Percentiles rank a stretch among this genome's conserved stretches.
Evolutionary conservation across 2,329 filamentous ascomycete genomes (phyloP).

Genomic region (Pezicula carpinea): DNA sequence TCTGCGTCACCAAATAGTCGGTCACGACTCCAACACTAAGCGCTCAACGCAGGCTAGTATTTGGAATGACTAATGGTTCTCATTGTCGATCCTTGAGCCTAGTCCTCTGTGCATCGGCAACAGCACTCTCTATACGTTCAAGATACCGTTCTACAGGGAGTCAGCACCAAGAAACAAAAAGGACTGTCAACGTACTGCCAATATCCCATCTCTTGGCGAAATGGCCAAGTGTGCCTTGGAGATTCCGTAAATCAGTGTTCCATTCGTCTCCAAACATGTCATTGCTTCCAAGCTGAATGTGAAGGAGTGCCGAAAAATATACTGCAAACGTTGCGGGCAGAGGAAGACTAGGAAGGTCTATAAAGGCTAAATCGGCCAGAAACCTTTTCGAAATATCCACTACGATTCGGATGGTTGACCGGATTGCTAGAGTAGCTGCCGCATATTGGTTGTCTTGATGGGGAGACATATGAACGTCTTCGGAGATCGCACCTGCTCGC

Average conservation of each 20-base stretch:
- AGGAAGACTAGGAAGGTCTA: slow-evolving; percentile 16
- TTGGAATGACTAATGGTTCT: too few species aligned
- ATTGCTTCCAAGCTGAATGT: slow-evolving; percentile 17
- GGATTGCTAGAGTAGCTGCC: slow-evolving; percentile 13
- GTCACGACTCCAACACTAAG: not conserved
- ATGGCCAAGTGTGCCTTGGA: slow-evolving; percentile 14
- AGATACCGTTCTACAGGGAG: not conserved
- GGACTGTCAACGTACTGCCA: slow-evolving; percentile 12
- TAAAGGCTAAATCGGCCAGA: slow-evolving; percentile 16
- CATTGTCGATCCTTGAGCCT: too few species aligned
- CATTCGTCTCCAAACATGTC: slow-evolving; percentile 14
- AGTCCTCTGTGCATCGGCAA: not conserved
- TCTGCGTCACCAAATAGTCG: too few species aligned
- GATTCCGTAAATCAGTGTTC: slow-evolving; percentile 12
- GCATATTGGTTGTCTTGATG: slow-evolving; percentile 5
- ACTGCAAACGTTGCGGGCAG: slow-evolving; percentile 16
- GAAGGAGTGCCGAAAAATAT: slow-evolving; percentile 15
- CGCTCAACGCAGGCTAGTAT: not conserved
- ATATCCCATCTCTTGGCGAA: slow-evolving; percentile 17
- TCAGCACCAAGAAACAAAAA: not conserved
- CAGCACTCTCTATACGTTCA: not conserved
- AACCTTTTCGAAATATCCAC: slow-evolving; percentile 17
- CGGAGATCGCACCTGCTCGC: not conserved
- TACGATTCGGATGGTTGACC: slow-evolving; percentile 17
- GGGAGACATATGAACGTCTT: not conserved